phyloP scores from a whole-genome alignment of 768 basidiomycete genomes.

The Mycena filopes region DNA sequence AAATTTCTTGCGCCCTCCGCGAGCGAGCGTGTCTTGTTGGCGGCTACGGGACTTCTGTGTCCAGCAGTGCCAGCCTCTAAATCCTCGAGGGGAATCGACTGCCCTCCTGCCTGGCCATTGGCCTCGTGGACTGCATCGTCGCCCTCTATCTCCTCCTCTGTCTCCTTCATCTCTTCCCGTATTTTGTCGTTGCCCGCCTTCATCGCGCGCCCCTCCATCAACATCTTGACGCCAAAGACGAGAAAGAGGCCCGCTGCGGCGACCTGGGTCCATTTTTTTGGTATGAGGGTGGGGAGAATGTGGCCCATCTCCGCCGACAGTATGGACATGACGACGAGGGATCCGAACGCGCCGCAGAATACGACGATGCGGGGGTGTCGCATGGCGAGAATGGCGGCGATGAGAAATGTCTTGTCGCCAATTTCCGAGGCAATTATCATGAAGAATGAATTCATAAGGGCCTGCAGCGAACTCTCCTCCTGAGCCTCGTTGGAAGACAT shows the following conservation, averaged over 20 bases:
- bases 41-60: constrained; percentile 33
- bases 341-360: constrained; percentile 89
- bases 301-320: constrained; percentile 95
- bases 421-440: constrained; percentile 96
- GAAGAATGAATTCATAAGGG: constrained; percentile 80
- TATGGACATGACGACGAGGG: constrained; percentile 92
- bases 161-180: constrained; percentile 94
- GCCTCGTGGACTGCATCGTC: constrained; percentile 67
- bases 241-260: constrained; percentile 87
- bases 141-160: constrained; percentile 93
- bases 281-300: constrained; percentile 86
- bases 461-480: constrained; percentile 55
- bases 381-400: constrained; percentile 87
- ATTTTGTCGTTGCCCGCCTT: constrained; percentile 82
- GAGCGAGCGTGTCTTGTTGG: constrained; percentile 39
- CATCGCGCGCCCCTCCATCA: constrained; percentile 87
- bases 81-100: constrained; percentile 73
- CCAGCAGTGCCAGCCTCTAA: constrained; percentile 63
- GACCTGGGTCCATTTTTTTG: constrained; percentile 72
- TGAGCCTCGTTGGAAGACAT: constrained; percentile 18
- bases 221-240: constrained; percentile 91
- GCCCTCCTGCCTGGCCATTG: constrained; percentile 43
- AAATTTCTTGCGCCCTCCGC: constrained; percentile 83
- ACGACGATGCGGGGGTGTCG: constrained; percentile 88
- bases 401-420: constrained; percentile 97